These are phyloP conservation scores for Colletotrichum horii DNA, from an alignment of 2,329 filamentous ascomycete genomes.

Conservation along the genomic window DNA sequence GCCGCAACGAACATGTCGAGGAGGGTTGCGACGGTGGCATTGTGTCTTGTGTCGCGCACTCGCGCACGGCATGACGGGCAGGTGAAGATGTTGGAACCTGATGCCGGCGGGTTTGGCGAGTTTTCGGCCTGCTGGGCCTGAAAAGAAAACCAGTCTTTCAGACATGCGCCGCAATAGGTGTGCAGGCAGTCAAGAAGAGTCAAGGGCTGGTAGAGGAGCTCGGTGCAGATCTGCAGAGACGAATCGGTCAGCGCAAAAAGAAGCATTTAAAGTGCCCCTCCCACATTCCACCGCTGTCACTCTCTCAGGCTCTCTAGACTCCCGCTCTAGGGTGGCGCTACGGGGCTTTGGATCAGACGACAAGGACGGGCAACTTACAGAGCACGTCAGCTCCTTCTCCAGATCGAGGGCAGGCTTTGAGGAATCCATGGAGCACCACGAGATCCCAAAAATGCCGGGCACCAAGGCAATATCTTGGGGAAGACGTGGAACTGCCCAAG, in stretches of 20 bases:
- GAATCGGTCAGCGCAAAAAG: slow-evolving; percentile 2
- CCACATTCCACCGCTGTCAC: neutral
- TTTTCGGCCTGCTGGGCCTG: slow-evolving; percentile 68
- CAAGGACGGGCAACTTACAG: slow-evolving; percentile 64
- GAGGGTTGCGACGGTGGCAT: slow-evolving; percentile 88
- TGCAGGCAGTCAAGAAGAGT: slow-evolving; percentile 93
- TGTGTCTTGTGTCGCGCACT: slow-evolving; percentile 86
- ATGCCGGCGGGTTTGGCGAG: slow-evolving; percentile 52
- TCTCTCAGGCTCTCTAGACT: neutral
- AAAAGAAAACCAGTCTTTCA: slow-evolving; percentile 94
- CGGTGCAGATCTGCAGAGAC: slow-evolving; percentile 83
- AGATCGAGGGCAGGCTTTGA: slow-evolving; percentile 68
- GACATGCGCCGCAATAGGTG: slow-evolving; percentile 93
- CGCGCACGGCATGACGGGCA: slow-evolving; percentile 90
- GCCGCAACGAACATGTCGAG: slow-evolving; percentile 86
- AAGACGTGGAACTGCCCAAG: neutral
- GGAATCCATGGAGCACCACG: slow-evolving; percentile 48
- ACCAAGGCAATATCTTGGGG: slow-evolving; percentile 5
- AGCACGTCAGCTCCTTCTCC: slow-evolving; percentile 94
- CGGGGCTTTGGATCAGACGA: slow-evolving; percentile 18
- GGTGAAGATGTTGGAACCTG: slow-evolving; percentile 68
- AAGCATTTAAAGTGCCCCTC: neutral
- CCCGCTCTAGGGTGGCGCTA: slow-evolving; percentile 7
- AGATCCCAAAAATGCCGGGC: slow-evolving; percentile 15
- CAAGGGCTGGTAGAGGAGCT: slow-evolving; percentile 88